These are phyloP conservation scores for Penstemon davidsonii DNA, from an alignment of 257 asterid species.

Conservation along the genomic window DNA sequence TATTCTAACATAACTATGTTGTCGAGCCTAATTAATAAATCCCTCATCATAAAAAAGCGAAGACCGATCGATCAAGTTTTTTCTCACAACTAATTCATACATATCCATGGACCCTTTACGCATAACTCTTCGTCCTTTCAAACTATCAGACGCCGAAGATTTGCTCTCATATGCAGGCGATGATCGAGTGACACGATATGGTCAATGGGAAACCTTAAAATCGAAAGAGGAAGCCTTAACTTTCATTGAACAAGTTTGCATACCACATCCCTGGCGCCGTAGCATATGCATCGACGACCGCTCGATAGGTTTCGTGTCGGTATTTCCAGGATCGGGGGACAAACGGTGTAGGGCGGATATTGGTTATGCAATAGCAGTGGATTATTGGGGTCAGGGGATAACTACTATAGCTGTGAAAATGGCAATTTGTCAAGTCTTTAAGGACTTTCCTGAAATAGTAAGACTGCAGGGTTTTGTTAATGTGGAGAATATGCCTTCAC, in stretches of 20 bases:
- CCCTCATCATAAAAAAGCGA: no score
- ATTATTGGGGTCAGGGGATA: conserved; percentile 53
- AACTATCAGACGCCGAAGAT: conserved; percentile 41
- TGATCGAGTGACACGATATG: conserved; percentile 40
- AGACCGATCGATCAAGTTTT: no score
- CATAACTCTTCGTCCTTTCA: conserved; percentile 43
- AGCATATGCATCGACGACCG: conserved; percentile 50
- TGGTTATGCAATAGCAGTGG: conserved; percentile 42
- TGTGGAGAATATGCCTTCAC: conserved; percentile 46
- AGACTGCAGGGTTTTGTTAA: conserved; percentile 42
- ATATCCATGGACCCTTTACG: conserved; percentile 38
- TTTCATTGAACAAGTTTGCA: conserved; percentile 43
- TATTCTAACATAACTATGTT: no score
- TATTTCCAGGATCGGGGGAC: conserved; percentile 37
- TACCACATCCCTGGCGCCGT: conserved; percentile 55
- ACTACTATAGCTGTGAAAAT: conserved; percentile 38
- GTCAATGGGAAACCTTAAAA: conserved; percentile 38
- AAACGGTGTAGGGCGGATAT: conserved; percentile 43
- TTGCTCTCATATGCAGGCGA: conserved; percentile 54
- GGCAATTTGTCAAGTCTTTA: conserved; percentile 37
- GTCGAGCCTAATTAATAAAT: no score
- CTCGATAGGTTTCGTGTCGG: conserved; percentile 37
- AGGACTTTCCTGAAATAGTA: conserved; percentile 34
- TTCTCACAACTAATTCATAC: no score
- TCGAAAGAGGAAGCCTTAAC: conserved; percentile 43